A percentile compares a stretch with the other conserved stretches of the same genome.
Evolutionary conservation across 352 stramenopile species (phyloP).

Genomic region (Saprolegnia parasitica): DNA sequence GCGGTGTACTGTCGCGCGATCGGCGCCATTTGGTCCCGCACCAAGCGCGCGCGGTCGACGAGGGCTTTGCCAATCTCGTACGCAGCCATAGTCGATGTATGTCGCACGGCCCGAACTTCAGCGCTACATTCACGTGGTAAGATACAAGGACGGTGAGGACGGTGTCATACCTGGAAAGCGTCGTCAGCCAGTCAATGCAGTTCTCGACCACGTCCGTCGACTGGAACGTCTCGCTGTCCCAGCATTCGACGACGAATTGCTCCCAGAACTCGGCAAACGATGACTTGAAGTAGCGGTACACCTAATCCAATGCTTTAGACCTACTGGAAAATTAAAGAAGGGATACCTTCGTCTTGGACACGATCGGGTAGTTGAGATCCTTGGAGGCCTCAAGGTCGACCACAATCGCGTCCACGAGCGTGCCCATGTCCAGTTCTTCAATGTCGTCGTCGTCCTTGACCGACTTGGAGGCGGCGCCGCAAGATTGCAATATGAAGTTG

Average conservation of each 20-base stretch:
- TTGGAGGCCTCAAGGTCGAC: conserved; percentile 56
- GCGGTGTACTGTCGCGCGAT: conserved; percentile 67
- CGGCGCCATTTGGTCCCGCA: conserved; percentile 60
- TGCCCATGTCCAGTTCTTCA: conserved; percentile 65
- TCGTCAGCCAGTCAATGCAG: conserved; percentile 77
- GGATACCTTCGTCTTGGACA: conserved; percentile 46
- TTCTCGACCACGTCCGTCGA: conserved; percentile 53
- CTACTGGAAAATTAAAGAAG: neutral
- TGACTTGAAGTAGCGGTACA: conserved; percentile 41
- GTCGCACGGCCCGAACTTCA: conserved; percentile 74
- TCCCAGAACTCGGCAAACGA: conserved; percentile 77
- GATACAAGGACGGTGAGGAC: conserved; percentile 2
- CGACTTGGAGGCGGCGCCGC: conserved; percentile 1
- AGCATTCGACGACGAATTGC: conserved; percentile 66
- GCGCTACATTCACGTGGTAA: conserved; percentile 39
- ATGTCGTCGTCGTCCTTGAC: conserved; percentile 41
- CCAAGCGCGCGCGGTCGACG: conserved; percentile 43
- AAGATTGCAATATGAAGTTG: conserved; percentile 65
- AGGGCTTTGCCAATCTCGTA: conserved; percentile 65
- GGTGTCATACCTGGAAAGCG: conserved; percentile 54
- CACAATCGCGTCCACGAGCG: conserved; percentile 57
- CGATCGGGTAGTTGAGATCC: conserved; percentile 54
- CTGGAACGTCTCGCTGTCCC: conserved; percentile 79
- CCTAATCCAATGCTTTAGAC: neutral
- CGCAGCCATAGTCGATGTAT: conserved; percentile 66